Evolutionary conservation across 2,329 filamentous ascomycete species (phyloP), one percentile per base, ranked within the genome.

Genomic region (Neurospora sp.): DNA sequence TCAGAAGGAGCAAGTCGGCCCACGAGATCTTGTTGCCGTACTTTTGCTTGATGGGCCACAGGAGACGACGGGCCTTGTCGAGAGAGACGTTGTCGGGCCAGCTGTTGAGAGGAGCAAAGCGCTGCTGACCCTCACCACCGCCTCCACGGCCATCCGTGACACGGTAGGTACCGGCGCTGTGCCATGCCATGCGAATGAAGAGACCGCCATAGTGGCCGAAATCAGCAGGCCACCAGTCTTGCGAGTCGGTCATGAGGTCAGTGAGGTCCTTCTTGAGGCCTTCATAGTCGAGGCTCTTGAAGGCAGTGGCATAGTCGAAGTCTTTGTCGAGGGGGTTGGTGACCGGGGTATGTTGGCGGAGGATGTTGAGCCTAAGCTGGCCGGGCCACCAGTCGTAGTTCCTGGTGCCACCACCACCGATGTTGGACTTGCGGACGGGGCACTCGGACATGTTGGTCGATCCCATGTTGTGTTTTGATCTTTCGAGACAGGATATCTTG

Each of bases 31-130:
- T 92, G 84, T 88, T 88, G 79, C 91, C 91, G 74, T 93, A 93
- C 85, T 93, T 93, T 75, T 92, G 90, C 87, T 93, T 93, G 82
- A 93, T 88, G 70, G 91, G 91, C 89, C 90, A 92, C 57, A 93
- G 83, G 69, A 93, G 86, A 73, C 91, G 90, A 70, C 91, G 91
- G 39, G 91, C 91, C 86, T 93, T 93, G 86, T 93, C 91, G 69
- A 93, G 86, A 75, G 84, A 89, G 77, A 88, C 89, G 74, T 93
- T 93, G 81, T 93, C 91, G 57, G 91, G 91, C 91, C 91, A 93
- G 83, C 88, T 88, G 86, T 93, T 93, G 78, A 93, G 87, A 6
- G 91, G 91, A 68, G 91, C 91, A 76, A 93, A 93, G 52, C 91
- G 88, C 81, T 93, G 91, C 81, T 93, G 91, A 70, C 90, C 91